Evolutionary conservation across 2,329 filamentous ascomycete genomes (phyloP), one percentile per base, ranked within the genome.

Genomic region (Trichoderma atrobrunneum): DNA sequence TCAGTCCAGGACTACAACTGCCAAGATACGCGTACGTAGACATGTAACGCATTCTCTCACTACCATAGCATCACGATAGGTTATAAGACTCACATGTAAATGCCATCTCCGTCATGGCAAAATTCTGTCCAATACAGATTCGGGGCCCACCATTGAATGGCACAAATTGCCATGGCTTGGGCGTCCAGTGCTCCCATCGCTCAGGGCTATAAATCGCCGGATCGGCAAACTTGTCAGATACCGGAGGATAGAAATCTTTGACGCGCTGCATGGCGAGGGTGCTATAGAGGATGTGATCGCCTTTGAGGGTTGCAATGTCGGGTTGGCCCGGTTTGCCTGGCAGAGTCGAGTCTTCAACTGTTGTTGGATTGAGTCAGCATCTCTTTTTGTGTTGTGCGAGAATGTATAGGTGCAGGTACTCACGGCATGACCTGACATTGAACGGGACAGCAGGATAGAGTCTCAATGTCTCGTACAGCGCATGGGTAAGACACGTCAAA

Each of bases 51-150:
- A 28, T 24, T n/a, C 21, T 16, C 59, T 36, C 59, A 36, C 26
- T 11, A 54, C 48, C n/a, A 51, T 10, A 2, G 11, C 2, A 24
- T 24, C 10, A 24, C 10, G 0, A 24, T 21, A n/a, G n/a, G 6
- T 6, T 12, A 18, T 2, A 21, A 32, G 5, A 64, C 76, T 73
- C 54, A 77, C 76, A 62, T 7, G 67, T 72, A 66, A 74, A 76
- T 11, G 75, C 76, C 84, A 92, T 92, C 84, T 95, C 92, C 0
- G 92, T 93, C 61, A 95, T 82, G 16, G 93, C 93, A 79, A 94
- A 95, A 80, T 95, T 92, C 85, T 95, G 92, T 2, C 92, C 92
- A 72, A 94, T 89, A 80, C 92, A 93, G 78, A 93, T 92, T 36
- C 92, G 84, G 57, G 92, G 90, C 1, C 91, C 92, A 12, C 90